Conservation (phyloP, 2,329 filamentous ascomycete species). For the Aspergillus ibericus region DNA sequence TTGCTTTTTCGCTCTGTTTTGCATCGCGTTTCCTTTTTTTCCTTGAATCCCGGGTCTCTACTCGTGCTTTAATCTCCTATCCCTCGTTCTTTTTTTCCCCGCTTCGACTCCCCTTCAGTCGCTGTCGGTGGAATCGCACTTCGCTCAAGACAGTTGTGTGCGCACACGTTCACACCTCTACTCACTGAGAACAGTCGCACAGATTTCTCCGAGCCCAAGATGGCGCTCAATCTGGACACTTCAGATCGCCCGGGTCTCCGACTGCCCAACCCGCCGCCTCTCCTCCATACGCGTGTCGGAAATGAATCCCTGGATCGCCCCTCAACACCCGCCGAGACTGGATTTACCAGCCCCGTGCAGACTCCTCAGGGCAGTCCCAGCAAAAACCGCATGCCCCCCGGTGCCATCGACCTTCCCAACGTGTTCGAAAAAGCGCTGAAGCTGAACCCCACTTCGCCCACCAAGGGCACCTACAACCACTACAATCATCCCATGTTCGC, state of each 20-base stretch:
- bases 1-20: conserved; percentile 3
- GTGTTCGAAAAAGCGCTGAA: conserved; percentile 54
- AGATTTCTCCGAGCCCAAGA: conserved; percentile 18
- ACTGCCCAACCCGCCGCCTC: conserved; percentile 48
- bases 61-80: conserved; percentile 6
- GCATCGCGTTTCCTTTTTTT: not conserved
- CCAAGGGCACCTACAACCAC: conserved; percentile 42
- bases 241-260: conserved; percentile 37
- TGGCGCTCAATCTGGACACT: conserved; percentile 39
- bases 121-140: conserved; percentile 4
- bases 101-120: conserved; percentile 2
- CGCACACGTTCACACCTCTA: not conserved
- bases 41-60: conserved; percentile 2
- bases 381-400: conserved; percentile 50
- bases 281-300: conserved; percentile 50
- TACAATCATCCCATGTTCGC: conserved; percentile 43
- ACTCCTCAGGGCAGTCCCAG: conserved; percentile 54
- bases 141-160: not conserved
- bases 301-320: conserved; percentile 50
- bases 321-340: conserved; percentile 45
- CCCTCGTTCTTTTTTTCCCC: not conserved
- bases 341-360: conserved; percentile 50
- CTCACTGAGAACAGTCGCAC: not conserved
- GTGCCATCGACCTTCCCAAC: conserved; percentile 50
- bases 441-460: conserved; percentile 46